A percentile compares a stretch with the other conserved stretches of the same genome.
These are phyloP conservation scores for Pyrenophora graminea DNA, from an alignment of 2,329 filamentous ascomycete genomes.

Conservation along the genomic window DNA sequence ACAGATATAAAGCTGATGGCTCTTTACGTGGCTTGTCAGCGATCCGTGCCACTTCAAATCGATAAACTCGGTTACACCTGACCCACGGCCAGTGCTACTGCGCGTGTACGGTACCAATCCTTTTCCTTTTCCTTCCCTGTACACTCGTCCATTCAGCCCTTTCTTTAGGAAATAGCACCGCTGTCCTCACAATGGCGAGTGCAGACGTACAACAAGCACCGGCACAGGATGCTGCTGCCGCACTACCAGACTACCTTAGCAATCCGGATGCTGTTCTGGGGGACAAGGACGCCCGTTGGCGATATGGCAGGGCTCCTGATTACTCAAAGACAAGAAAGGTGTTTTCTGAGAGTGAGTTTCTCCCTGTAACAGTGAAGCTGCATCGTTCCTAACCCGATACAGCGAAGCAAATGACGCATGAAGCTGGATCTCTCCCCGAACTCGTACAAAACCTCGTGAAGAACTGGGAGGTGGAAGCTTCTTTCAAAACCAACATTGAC, in stretches of 20 bases:
- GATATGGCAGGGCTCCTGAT: constrained; percentile 64
- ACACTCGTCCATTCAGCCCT: background rate
- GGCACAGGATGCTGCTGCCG: constrained; percentile 40
- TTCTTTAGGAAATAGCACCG: background rate
- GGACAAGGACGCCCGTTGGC: constrained; percentile 60
- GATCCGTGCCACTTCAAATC: background rate
- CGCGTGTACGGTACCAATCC: background rate
- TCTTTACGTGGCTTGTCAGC: background rate
- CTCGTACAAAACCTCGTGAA: constrained; percentile 73
- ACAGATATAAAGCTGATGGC: constrained; percentile 14
- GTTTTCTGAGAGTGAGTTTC: constrained; percentile 60
- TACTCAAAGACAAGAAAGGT: constrained; percentile 66
- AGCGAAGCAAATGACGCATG: constrained; percentile 64
- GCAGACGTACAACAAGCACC: constrained; percentile 33
- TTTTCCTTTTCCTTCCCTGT: background rate
- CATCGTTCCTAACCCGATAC: constrained; percentile 2
- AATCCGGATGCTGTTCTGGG: constrained; percentile 63
- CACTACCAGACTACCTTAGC: constrained; percentile 62
- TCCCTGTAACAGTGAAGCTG: background rate
- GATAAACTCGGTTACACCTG: background rate
- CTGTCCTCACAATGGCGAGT: constrained; percentile 30
- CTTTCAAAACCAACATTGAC: constrained; percentile 63
- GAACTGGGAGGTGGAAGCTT: constrained; percentile 74
- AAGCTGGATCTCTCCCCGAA: constrained; percentile 59
- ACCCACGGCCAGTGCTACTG: background rate